Conservation (phyloP, 164 flowering plant genomes). For the Magnolia kwangsiensis region DNA sequence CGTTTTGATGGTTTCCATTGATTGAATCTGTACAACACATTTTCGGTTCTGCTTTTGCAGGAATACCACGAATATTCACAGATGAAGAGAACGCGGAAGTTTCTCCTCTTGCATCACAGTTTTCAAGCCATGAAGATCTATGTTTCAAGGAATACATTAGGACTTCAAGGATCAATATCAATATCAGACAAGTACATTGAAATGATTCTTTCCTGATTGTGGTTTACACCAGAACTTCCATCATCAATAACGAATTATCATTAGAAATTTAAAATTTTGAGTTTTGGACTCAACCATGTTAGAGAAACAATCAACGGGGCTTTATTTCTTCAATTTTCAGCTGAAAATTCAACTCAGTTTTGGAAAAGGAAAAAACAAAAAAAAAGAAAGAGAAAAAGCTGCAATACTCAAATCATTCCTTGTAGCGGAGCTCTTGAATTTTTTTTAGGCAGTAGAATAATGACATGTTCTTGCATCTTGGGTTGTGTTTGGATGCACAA, state of each 20-base stretch:
- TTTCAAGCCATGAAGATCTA: slow-evolving; percentile 44
- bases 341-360: neutral
- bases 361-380: neutral
- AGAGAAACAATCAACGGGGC: neutral
- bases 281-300: neutral
- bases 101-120: slow-evolving; percentile 36
- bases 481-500: neutral
- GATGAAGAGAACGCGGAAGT: slow-evolving; percentile 68
- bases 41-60: slow-evolving; percentile 32
- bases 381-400: too few species aligned
- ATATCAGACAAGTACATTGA: slow-evolving; percentile 85
- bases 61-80: slow-evolving; percentile 87
- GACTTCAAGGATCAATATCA: slow-evolving; percentile 89
- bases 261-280: neutral
- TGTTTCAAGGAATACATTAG: slow-evolving; percentile 64
- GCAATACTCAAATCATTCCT: neutral
- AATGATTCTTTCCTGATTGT: neutral
- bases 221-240: neutral
- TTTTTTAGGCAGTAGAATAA: neutral
- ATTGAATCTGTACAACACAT: neutral
- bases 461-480: neutral
- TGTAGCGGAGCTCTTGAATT: neutral
- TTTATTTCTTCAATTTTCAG: neutral
- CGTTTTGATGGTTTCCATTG: neutral
- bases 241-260: neutral